Base-by-base conservation (phyloP, 2,329 filamentous ascomycete species). In the Trichoderma gracile region DNA sequence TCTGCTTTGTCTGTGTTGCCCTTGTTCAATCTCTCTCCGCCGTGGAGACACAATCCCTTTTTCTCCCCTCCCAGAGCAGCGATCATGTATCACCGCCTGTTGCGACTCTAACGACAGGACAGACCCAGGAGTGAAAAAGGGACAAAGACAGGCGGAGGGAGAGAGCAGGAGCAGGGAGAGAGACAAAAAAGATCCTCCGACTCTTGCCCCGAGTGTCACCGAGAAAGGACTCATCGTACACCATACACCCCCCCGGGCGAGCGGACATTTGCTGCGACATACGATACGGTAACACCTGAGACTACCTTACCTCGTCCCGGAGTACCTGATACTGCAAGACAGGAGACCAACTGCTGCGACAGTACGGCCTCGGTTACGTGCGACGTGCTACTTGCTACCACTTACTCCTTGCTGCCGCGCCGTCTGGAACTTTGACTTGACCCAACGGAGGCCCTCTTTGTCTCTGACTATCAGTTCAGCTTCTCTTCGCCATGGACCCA, bases 401-500 rank as follows among this genome's bases (percentile, higher is more conserved):
- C 27, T 9, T 25, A 5, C 30, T 30, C 30, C 30, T 30, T 38
- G 33, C 33, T 38, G 33, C 33, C 33, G 33, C 9, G n/a, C 33
- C 23, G 43, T 14, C 23, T 42, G 38, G 33, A 40, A 43, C 30
- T 55, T 23, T 14, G 33, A 38, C 33, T 45, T 47, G 21, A 38
- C 58, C 12, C 49, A 46, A 53, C 57, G n/a, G 45, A 25, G 38
- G n/a, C n/a, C 38, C 49, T 46, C 42, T 50, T 38, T 42, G 33
- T 38, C 33, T 38, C 33, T 38, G 33, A 14, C 14, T 38, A 38
- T 38, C 33, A 38, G 33, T n/a, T 42, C 17, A 61, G 49, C 45
- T 49, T 54, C 54, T 42, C 43, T 63, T 63, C 30, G 47, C 68
- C 58, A 73, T 72, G 71, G 73, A 72, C 67, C 71, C 70, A 65